These are phyloP conservation scores for Takakia lepidozioides DNA, from an alignment of 225 moss, liverwort and hornwort species.

Conservation along the genomic window DNA sequence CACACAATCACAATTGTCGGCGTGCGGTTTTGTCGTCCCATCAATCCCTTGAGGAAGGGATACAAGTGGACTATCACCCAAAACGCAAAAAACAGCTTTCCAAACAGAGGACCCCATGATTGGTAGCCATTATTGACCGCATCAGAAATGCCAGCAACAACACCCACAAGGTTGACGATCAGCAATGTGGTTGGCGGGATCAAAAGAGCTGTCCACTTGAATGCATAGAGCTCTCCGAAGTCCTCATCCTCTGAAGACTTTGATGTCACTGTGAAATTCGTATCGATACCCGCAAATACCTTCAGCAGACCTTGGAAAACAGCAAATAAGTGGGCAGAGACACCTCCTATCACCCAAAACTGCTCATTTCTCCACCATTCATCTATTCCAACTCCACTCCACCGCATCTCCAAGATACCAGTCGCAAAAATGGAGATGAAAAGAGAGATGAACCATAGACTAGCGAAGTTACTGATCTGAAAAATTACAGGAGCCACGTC, in stretches of 20 bases:
- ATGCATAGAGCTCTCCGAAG: constrained; percentile 72
- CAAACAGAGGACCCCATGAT: constrained; percentile 91
- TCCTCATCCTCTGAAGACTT: constrained; percentile 73
- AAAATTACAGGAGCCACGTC: background rate
- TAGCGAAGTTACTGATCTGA: constrained; percentile 92
- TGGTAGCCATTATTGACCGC: constrained; percentile 89
- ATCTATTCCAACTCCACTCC: constrained; percentile 86
- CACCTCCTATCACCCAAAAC: constrained; percentile 97
- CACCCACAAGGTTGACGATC: constrained; percentile 83
- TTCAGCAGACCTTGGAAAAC: constrained; percentile 91
- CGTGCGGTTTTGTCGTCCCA: constrained; percentile 89
- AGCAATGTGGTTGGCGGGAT: constrained; percentile 83
- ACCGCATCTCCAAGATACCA: constrained; percentile 88
- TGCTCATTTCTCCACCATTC: constrained; percentile 99
- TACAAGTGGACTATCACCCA: constrained; percentile 99
- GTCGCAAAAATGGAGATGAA: constrained; percentile 87
- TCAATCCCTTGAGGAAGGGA: constrained; percentile 94
- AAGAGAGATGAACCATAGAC: constrained; percentile 78
- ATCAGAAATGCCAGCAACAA: constrained; percentile 91
- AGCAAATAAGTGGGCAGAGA: constrained; percentile 84
- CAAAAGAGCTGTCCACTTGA: constrained; percentile 87
- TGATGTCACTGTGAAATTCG: constrained; percentile 91
- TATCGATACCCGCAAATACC: constrained; percentile 88
- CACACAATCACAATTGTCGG: constrained; percentile 93
- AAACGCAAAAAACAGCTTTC: constrained; percentile 96